A percentile compares a stretch with the other conserved stretches of the same genome.
Evolutionary conservation across 768 basidiomycete species (phyloP).

Genomic region (Russula vinacea): DNA sequence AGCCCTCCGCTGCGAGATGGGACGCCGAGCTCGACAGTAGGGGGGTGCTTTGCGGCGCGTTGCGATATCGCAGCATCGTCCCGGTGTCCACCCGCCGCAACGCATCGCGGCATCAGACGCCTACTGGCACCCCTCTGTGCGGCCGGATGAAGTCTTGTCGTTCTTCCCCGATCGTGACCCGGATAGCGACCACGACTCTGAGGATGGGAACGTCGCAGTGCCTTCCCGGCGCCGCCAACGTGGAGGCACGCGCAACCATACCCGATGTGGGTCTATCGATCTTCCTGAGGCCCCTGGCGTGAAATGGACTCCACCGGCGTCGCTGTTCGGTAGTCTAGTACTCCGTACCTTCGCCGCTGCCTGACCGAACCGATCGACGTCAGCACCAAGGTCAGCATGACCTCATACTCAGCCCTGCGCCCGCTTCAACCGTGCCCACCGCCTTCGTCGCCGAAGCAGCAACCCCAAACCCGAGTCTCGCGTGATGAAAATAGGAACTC

Average conservation of each 20-base stretch:
- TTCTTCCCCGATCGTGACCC: conserved; percentile 20
- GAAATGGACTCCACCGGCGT: conserved; percentile 23
- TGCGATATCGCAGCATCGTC: conserved; percentile 57
- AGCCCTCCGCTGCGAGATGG: conserved; percentile 21
- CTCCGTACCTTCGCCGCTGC: background rate
- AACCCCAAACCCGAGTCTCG: no score
- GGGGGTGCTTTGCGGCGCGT: conserved; percentile 47
- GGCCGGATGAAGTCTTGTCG: background rate
- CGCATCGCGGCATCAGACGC: no score
- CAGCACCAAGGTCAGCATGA: background rate
- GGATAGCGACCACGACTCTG: conserved; percentile 19
- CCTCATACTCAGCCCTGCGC: background rate
- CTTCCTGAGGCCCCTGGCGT: conserved; percentile 6
- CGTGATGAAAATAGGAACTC: conserved; percentile 22
- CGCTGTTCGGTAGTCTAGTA: conserved; percentile 17
- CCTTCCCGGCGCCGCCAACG: conserved; percentile 17
- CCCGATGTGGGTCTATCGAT: conserved; percentile 16
- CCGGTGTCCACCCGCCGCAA: conserved; percentile 39
- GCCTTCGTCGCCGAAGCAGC: conserved; percentile 6
- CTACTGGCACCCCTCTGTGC: no score
- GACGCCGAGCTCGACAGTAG: conserved; percentile 34
- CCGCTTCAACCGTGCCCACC: conserved; percentile 26
- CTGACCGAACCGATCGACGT: no score
- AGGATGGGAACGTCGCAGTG: conserved; percentile 12
- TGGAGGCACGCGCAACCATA: conserved; percentile 18